Evolutionary conservation across 805 yeast genomes (phyloP), one percentile per base, ranked within the genome.

Genomic region (Hanseniaspora guilliermondii): DNA sequence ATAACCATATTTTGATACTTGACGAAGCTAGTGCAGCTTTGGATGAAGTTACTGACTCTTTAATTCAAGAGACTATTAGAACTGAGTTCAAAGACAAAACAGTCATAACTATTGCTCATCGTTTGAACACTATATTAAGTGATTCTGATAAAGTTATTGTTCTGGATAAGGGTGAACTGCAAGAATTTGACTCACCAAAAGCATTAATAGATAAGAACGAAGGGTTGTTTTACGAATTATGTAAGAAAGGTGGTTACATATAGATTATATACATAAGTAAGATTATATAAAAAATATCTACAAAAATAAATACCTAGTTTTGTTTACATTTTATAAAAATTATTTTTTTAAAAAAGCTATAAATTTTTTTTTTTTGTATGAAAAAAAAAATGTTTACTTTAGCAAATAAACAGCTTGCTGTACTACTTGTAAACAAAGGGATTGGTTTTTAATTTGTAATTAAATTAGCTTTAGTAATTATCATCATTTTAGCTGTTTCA

Each of bases 11-110:
- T 55, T 72, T 87, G 56, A 86, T 88, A 56, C 69, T 87, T 55
- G 96, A 87, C 66, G 96, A 88, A 68, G 96, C 87, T 25, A 82
- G 87, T 1, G 78, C 84, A 0, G 76, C 82, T 49, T 86, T 88
- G 58, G 96, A 87, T 68, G 87, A 85, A 63, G 88, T 83, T 61
- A 87, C 96, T 0, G 96, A 87, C 66, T 73, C 83, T 4, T 77
- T 77, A 64, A 84, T 87, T 59, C 96, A 87, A 65, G 60, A 72
- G 22, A 85, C 95, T 2, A 85, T 84, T 56, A 72, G 78, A 25
- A 71, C 72, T 16, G 89, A 85, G 63, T 88, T 87, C 63, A 56
- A 68, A 2, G 68, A 77, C 24, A 81, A 93, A 59, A 87, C 96
- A 0, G 80, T 87, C 54, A 70, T 87, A 58, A 87, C 95, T 59